Evolutionary conservation across 2,329 filamentous ascomycete genomes (phyloP).

Genomic region (Colletotrichum spaethianum): DNA sequence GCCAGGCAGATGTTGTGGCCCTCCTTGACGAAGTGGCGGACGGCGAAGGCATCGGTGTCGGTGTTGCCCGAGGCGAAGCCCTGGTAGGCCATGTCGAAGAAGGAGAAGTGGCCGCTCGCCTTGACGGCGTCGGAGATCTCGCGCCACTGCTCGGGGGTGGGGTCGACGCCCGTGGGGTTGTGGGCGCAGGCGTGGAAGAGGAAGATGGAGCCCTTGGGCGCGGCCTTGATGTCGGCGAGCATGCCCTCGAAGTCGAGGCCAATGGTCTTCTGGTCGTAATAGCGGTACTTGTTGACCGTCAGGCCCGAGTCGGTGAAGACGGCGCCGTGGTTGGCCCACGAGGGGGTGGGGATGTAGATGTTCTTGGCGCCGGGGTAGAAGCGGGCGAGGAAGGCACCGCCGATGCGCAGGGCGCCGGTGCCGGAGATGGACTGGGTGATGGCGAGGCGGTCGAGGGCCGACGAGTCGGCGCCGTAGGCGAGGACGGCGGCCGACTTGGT

Average conservation of each 20-base stretch:
- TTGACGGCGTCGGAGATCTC: constrained; percentile 91
- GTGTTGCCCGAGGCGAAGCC: constrained; percentile 95
- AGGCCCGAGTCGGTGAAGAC: constrained; percentile 96
- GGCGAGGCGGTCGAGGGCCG: constrained; percentile 83
- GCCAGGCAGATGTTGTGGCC: constrained; percentile 90
- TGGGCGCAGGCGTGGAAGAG: constrained; percentile 97
- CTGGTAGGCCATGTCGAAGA: constrained; percentile 99
- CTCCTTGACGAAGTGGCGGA: constrained; percentile 93
- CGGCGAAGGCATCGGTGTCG: constrained; percentile 91
- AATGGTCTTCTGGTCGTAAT: constrained; percentile 99
- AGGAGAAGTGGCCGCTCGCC: constrained; percentile 88
- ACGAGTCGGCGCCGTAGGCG: constrained; percentile 87
- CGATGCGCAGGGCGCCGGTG: constrained; percentile 95
- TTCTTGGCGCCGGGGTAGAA: constrained; percentile 94
- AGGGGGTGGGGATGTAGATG: constrained; percentile 96
- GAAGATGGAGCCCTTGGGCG: constrained; percentile 89
- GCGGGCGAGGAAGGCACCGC: constrained; percentile 91
- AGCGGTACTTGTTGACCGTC: constrained; percentile 93
- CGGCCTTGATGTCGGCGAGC: constrained; percentile 89
- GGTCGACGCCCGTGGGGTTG: constrained; percentile 98
- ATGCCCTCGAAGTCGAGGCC: constrained; percentile 97
- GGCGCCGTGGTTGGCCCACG: constrained; percentile 98
- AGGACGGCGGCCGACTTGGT: constrained; percentile 92
- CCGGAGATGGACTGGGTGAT: constrained; percentile 99
- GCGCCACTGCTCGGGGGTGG: constrained; percentile 91